A percentile compares a stretch with the other conserved stretches of the same genome.
These are phyloP conservation scores for Globisporangium parvum DNA, from an alignment of 352 stramenopile genomes.

Conservation along the genomic window DNA sequence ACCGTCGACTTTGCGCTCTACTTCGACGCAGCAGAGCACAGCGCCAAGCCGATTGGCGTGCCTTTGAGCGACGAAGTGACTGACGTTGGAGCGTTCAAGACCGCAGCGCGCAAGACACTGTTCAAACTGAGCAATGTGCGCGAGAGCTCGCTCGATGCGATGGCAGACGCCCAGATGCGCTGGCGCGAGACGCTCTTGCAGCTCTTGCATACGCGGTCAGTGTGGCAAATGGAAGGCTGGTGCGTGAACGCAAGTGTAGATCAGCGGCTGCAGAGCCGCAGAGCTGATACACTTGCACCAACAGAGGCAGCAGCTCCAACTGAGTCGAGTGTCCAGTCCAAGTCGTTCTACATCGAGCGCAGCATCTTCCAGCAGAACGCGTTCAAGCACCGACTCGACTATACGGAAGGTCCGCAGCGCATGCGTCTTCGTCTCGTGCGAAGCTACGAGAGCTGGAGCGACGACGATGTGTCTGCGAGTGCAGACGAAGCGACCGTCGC, in stretches of 20 bases:
- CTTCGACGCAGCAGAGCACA: conserved; percentile 17
- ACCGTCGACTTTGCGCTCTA: conserved; percentile 27
- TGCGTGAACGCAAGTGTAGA: conserved; percentile 1
- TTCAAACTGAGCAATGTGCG: conserved; percentile 32
- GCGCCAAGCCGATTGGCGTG: conserved; percentile 3
- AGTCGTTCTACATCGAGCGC: conserved; percentile 16
- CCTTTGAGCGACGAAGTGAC: conserved; percentile 15
- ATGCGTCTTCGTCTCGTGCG: conserved; percentile 42
- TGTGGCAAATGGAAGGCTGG: conserved; percentile 41
- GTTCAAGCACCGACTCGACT: conserved; percentile 36
- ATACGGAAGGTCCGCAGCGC: conserved; percentile 41
- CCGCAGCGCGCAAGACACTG: conserved; percentile 26
- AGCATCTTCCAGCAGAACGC: conserved; percentile 43
- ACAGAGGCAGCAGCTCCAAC: not conserved
- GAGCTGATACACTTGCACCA: no score
- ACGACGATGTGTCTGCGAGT: not conserved
- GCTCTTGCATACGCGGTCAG: conserved; percentile 29
- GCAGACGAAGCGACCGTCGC: not conserved
- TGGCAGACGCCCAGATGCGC: conserved; percentile 26
- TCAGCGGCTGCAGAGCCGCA: not conserved
- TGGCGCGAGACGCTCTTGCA: conserved; percentile 32
- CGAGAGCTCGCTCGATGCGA: conserved; percentile 30
- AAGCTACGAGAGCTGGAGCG: conserved; percentile 22
- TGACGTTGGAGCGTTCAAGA: not conserved
- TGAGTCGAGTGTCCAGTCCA: not conserved